Base-by-base conservation (phyloP, 2,329 filamentous ascomycete genomes). In the Fusarium nodosum region DNA sequence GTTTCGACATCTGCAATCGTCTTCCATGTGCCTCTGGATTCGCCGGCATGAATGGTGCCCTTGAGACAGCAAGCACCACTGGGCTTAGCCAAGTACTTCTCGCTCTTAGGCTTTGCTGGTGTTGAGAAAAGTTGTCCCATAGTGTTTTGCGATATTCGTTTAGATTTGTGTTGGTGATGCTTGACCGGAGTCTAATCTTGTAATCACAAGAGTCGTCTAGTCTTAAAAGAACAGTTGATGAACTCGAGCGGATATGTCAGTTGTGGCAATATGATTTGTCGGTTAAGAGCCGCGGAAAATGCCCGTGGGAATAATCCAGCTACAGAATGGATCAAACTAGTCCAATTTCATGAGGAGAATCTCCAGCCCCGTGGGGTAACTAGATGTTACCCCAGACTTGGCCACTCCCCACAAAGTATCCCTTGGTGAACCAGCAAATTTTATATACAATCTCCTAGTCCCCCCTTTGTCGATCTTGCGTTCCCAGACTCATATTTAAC, bases 311-410 rank as follows among this genome's bases (percentile, higher is more conserved):
- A 58, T n/a, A 36, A 9, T 50, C 44, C 33, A 56, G 24, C 4
- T 22, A 26, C 11, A n/a, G 7, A 2, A 13, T 8, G 30, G 10
- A 22, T 34, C 46, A 12, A 48, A 6, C 5, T 9, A 13, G 28
- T 28, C 20, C 16, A 16, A 16, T 20, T 18, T 20, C 22, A 15
- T 36, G 47, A 24, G 55, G 55, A 54, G 47, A 39, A 31, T n/a
- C 13, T 24, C 22, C n/a, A 48, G 44, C 56, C 56, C 56, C 56
- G 28, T 54, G 56, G 56, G 56, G 56, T 55, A 42, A 42, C 13
- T 2, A 22, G 13, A 16, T 24, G 13, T 22, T 42, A 42, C 39
- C 39, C 39, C 39, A 16, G 39, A 42, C 20, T 42, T 42, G 13
- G 22, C 13, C 7, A 15, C 39, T 22, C n/a, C 38, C 28, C 11